Percentiles rank a stretch among this genome's conserved stretches.
Evolutionary conservation across 306 rosid genomes (phyloP).

Genomic region (Lathyrus oleraceus): DNA sequence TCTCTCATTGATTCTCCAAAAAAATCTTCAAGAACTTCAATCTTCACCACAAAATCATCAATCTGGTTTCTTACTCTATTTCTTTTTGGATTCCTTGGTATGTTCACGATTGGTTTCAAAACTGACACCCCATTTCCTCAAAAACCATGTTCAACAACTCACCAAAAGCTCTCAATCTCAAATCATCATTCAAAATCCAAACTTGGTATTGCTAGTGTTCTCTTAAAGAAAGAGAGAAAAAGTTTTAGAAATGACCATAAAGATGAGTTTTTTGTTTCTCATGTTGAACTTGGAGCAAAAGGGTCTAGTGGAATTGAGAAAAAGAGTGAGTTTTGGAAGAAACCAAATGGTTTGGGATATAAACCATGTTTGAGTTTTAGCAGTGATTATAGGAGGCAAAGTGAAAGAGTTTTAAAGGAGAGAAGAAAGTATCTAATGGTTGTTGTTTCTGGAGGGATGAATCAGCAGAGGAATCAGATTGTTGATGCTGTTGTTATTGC

Average conservation of each 20-base stretch:
- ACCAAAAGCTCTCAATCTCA: slow-evolving; percentile 35
- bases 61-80: slow-evolving; percentile 63
- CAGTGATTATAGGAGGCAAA: slow-evolving; percentile 55
- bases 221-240: not conserved
- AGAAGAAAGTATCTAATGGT: slow-evolving; percentile 78
- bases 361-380: slow-evolving; percentile 70
- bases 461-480: slow-evolving; percentile 97
- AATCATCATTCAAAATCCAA: slow-evolving; percentile 36
- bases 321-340: slow-evolving; percentile 72
- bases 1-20: slow-evolving; percentile 83
- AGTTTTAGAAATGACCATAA: slow-evolving; percentile 19
- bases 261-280: slow-evolving; percentile 32
- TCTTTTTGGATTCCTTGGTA: slow-evolving; percentile 61
- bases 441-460: slow-evolving; percentile 96
- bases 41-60: slow-evolving; percentile 46
- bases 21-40: slow-evolving; percentile 56
- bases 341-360: slow-evolving; percentile 87
- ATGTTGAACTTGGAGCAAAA: slow-evolving; percentile 36
- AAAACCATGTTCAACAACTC: slow-evolving; percentile 54
- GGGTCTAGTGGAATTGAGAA: slow-evolving; percentile 6
- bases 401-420: slow-evolving; percentile 48
- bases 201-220: slow-evolving; percentile 19
- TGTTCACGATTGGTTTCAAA: slow-evolving; percentile 56
- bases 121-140: slow-evolving; percentile 49
- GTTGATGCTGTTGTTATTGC: slow-evolving; percentile 98